phyloP scores from a whole-genome alignment of 495 filamentous ascomycete genomes.

The Penicillium herquei region DNA sequence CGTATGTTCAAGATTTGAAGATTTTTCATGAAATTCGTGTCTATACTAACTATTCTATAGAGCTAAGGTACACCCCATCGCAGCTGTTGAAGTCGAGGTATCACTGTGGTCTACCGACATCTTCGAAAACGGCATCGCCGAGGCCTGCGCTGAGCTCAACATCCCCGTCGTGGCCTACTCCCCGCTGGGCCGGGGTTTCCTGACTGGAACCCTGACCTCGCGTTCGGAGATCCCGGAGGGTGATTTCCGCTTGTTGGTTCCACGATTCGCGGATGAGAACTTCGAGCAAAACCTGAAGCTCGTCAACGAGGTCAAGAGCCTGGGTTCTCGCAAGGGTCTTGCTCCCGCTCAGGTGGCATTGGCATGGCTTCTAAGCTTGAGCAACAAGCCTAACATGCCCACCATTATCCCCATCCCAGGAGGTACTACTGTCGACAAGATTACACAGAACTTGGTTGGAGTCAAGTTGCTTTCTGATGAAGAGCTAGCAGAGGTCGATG shows the following conservation, averaged over 20 bases:
- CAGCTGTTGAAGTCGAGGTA: conserved; percentile 76
- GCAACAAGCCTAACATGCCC: conserved; percentile 58
- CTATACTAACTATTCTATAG: conserved; percentile 19
- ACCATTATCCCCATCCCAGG: conserved; percentile 85
- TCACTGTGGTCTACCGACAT: conserved; percentile 68
- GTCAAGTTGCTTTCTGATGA: conserved; percentile 34
- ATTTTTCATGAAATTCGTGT: background rate
- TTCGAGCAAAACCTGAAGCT: conserved; percentile 74
- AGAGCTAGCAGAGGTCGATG: conserved; percentile 48
- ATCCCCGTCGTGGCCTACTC: conserved; percentile 72
- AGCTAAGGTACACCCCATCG: conserved; percentile 65
- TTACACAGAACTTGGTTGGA: conserved; percentile 44
- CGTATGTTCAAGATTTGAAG: conserved; percentile 33
- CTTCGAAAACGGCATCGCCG: conserved; percentile 70
- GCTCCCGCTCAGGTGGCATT: conserved; percentile 77
- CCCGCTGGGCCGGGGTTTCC: conserved; percentile 51
- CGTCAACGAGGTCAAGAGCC: conserved; percentile 58
- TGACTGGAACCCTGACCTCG: conserved; percentile 63
- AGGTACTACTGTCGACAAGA: conserved; percentile 47
- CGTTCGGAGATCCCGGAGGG: conserved; percentile 59
- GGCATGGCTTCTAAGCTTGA: conserved; percentile 62
- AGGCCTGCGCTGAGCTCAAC: conserved; percentile 64
- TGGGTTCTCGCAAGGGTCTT: conserved; percentile 69
- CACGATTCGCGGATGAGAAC: conserved; percentile 67
- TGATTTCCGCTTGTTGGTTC: conserved; percentile 52